Percentiles rank a stretch among this genome's conserved stretches.
Conservation (phyloP, 2,329 filamentous ascomycete species). For the Alternaria sp. region DNA sequence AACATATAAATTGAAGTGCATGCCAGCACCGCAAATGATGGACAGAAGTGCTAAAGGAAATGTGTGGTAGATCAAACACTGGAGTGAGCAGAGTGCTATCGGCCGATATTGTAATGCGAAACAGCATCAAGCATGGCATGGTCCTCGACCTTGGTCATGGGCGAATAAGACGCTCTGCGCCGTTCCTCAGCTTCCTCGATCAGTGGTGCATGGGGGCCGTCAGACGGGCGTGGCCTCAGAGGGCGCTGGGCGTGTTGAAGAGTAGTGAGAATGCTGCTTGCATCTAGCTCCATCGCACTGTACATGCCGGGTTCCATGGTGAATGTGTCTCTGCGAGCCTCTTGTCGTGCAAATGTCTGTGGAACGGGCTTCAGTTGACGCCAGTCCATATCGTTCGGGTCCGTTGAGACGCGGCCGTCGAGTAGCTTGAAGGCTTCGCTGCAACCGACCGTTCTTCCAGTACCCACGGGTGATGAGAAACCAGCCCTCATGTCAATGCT, state of each 20-base stretch:
- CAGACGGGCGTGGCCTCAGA: constrained; percentile 38
- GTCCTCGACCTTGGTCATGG: constrained; percentile 16
- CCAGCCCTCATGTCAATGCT: constrained; percentile 27
- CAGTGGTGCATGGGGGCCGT: constrained; percentile 41
- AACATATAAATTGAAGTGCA: neutral
- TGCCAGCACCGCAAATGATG: neutral
- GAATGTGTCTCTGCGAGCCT: constrained; percentile 32
- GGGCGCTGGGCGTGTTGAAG: constrained; percentile 42
- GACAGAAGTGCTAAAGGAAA: neutral
- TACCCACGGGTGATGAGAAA: constrained; percentile 20
- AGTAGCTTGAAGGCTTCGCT: constrained; percentile 47
- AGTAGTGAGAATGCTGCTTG: constrained; percentile 48
- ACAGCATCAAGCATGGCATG: constrained; percentile 10
- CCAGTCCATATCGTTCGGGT: constrained; percentile 42
- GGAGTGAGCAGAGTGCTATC: neutral
- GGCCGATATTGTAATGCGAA: constrained; percentile 9
- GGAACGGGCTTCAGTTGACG: constrained; percentile 40
- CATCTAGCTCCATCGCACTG: constrained; percentile 49
- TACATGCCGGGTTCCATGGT: constrained; percentile 42
- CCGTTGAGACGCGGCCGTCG: constrained; percentile 44
- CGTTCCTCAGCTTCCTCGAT: constrained; percentile 40
- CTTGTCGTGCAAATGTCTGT: constrained; percentile 17
- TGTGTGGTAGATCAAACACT: neutral
- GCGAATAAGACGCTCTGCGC: constrained; percentile 34
- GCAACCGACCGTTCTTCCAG: constrained; percentile 42